These are phyloP conservation scores for Leishmania tarentolae DNA, from an alignment of 208 protist species.

Conservation along the genomic window DNA sequence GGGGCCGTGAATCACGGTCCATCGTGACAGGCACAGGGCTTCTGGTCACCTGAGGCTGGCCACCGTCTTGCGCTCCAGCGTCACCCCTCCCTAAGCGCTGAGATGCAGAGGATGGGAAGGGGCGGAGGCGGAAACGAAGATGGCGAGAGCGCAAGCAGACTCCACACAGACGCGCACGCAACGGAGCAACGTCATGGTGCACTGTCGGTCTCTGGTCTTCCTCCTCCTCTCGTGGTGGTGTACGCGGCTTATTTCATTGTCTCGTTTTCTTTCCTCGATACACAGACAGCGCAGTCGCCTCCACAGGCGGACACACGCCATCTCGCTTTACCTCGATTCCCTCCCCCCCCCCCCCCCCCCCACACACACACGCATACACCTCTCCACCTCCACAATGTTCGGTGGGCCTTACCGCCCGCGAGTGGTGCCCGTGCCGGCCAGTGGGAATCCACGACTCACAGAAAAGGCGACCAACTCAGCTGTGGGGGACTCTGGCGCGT, in stretches of 20 bases:
- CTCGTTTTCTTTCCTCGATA: background rate
- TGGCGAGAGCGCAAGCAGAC: background rate
- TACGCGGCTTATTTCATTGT: background rate
- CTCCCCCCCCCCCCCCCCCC: background rate
- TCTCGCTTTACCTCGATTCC: background rate
- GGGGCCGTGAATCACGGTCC: background rate
- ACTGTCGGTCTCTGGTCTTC: background rate
- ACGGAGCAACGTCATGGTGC: background rate
- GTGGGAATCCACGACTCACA: background rate
- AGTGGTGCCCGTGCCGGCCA: background rate
- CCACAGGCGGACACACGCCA: background rate
- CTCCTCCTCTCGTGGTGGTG: background rate
- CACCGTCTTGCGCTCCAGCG: background rate
- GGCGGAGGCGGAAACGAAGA: background rate
- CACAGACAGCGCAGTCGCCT: background rate
- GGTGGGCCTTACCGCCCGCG: constrained; percentile 14
- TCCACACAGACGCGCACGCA: background rate
- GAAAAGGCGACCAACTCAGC: background rate
- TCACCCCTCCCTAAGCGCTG: background rate
- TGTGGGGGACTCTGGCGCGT: background rate
- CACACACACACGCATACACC: no score
- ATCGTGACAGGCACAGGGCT: background rate
- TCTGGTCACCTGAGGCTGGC: background rate
- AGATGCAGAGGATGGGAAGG: background rate
- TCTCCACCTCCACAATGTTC: background rate